These are phyloP conservation scores for Bruguiera parviflora DNA, from an alignment of 345 rosid species.

Conservation along the genomic window DNA sequence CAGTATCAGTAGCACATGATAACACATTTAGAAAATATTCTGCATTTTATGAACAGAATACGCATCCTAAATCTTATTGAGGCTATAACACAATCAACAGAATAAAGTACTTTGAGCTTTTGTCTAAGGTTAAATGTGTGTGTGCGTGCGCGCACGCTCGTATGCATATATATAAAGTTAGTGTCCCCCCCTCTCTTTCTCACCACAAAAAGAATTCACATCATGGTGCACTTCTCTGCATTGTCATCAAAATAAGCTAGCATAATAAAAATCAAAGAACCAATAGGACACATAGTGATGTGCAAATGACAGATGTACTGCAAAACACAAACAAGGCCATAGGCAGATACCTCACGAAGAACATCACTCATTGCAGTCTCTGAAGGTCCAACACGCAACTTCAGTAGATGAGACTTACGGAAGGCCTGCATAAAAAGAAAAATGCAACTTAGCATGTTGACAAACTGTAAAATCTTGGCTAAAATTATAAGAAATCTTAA, in stretches of 20 bases:
- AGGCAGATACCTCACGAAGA: slow-evolving; percentile 71
- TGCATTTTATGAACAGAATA: no score
- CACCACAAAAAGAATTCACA: neutral
- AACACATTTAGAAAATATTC: neutral
- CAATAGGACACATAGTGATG: neutral
- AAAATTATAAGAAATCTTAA: neutral
- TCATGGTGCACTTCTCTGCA: neutral
- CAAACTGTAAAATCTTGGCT: neutral
- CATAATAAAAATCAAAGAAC: neutral
- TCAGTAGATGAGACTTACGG: slow-evolving; percentile 83
- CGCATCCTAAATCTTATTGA: no score
- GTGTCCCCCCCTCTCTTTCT: neutral
- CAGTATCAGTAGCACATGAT: neutral
- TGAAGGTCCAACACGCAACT: slow-evolving; percentile 90
- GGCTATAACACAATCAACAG: no score
- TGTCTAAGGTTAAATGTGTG: neutral
- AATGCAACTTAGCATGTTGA: slow-evolving; percentile 5
- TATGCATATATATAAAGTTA: neutral
- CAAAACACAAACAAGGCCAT: slow-evolving; percentile 1
- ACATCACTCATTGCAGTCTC: slow-evolving; percentile 99
- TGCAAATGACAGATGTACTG: neutral
- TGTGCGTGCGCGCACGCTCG: no score
- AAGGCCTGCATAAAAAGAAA: slow-evolving; percentile 60
- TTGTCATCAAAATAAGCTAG: neutral
- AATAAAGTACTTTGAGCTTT: neutral